Evolutionary conservation across 192 early-diverging fungal genomes (phyloP), one percentile per base, ranked within the genome.

Genomic region (Entomortierella parvispora): DNA sequence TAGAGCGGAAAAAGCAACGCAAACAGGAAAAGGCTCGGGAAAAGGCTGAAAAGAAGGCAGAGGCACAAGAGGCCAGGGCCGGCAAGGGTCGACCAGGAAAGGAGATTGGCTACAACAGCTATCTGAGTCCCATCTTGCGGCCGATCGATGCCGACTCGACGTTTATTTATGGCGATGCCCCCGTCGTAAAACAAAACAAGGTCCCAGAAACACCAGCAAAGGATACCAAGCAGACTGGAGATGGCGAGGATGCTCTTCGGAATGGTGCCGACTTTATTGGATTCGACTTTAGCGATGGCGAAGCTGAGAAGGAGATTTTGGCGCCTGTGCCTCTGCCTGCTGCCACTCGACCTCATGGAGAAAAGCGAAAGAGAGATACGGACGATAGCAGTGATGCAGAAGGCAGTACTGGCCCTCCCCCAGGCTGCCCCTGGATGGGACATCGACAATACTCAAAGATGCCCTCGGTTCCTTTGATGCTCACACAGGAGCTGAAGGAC

Each of bases 401-500:
- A 43, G 50, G 46, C 2, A 62, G 2, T 18, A 44, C 60, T 2
- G 60, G 54, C 25, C 65, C 65, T 23, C 56, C 58, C 3, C 49
- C 68, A 9, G 58, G 52, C 20, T 61, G 64, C 44, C 71, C 71
- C 1, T 75, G 71, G 71, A 75, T 75, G 71, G 63, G 71, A 3
- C 71, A 56, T 3, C 34, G 58, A 18, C 31, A 55, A 0, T 61
- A 65, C 12, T 53, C 46, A 5, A 43, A 46, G 1, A 43, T 52
- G 48, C 20, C 17, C 0, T 47, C 67, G 2, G 61, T 61, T 1
- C 56, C 59, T 18, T 14, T 37, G 4, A 71, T 65, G 64, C 29
- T 79, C 47, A 65, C 88, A 52, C 72, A 88, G 46, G 96, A 98
- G 71, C 84, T 96, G 15, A 64, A 79, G 12, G 90, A 90, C 29